These are phyloP conservation scores for Pezicula neosporulosa DNA, from an alignment of 2,329 filamentous ascomycete species.

Conservation along the genomic window DNA sequence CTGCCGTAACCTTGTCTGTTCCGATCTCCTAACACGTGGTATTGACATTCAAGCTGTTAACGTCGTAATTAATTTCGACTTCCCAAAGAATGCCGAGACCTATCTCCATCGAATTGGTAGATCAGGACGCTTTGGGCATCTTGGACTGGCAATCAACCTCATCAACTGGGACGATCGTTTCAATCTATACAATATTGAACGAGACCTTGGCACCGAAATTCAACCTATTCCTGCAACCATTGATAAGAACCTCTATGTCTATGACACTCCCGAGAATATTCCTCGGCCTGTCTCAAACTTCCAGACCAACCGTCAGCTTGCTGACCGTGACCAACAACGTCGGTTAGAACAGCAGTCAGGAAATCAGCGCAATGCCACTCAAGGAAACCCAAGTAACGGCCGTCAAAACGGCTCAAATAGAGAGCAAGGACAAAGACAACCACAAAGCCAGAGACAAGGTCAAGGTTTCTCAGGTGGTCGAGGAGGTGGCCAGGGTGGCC, in stretches of 20 bases:
- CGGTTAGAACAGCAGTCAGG: conserved; percentile 17
- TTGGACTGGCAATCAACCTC: conserved; percentile 96
- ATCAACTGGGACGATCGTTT: conserved; percentile 99
- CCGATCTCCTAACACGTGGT: conserved; percentile 93
- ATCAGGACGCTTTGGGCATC: conserved; percentile 93
- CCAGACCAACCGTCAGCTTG: conserved; percentile 30
- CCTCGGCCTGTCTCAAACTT: conserved; percentile 69
- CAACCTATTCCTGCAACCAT: conserved; percentile 92
- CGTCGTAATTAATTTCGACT: conserved; percentile 99
- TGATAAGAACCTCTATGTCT: conserved; percentile 97
- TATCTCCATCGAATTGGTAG: conserved; percentile 98
- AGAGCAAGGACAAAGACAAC: conserved; percentile 22
- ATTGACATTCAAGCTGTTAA: conserved; percentile 99
- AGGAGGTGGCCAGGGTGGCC: conserved; percentile 23
- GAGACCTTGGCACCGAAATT: conserved; percentile 95
- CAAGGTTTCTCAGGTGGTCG: conserved; percentile 23
- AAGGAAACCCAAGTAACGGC: conserved; percentile 21
- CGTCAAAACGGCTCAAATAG: conserved; percentile 22
- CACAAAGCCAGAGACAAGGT: conserved; percentile 22
- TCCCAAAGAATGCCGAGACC: conserved; percentile 98
- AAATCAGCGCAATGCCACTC: conserved; percentile 17
- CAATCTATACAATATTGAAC: conserved; percentile 98
- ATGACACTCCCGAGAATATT: conserved; percentile 93
- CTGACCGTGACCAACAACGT: conserved; percentile 13
- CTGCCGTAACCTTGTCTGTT: conserved; percentile 97